Conservation (phyloP, 148 eudicot genomes). For the Amaranthus palmeri region DNA sequence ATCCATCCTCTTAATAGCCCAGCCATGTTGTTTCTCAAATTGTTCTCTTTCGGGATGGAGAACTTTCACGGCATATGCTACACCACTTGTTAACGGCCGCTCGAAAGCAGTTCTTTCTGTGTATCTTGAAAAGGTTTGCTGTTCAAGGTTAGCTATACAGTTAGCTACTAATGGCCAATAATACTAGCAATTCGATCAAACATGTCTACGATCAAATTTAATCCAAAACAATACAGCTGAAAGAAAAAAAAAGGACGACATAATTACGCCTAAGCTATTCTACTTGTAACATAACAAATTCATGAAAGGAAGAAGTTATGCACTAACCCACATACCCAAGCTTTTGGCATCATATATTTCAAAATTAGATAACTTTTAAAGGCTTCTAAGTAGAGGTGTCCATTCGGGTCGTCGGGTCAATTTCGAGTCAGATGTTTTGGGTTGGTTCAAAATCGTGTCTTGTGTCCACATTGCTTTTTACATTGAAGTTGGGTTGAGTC, state of each 20-base stretch:
- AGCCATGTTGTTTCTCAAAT: conserved; percentile 86
- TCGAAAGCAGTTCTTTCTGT: conserved; percentile 93
- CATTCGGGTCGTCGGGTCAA: too few species aligned
- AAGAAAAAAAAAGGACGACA: neutral
- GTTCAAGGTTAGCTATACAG: conserved; percentile 26
- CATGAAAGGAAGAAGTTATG: neutral
- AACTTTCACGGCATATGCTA: conserved; percentile 96
- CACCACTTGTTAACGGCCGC: conserved; percentile 95
- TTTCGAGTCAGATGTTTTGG: too few species aligned
- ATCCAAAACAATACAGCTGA: neutral
- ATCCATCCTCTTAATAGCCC: conserved; percentile 85
- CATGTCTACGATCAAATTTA: neutral
- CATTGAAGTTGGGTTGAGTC: too few species aligned
- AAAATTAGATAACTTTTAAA: neutral
- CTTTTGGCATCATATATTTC: neutral
- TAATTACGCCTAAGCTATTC: neutral
- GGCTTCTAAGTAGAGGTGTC: too few species aligned
- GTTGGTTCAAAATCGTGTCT: too few species aligned
- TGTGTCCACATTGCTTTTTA: too few species aligned
- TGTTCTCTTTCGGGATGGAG: conserved; percentile 83
- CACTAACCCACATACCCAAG: conserved; percentile 6
- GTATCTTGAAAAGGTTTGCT: conserved; percentile 79
- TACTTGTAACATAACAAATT: neutral
- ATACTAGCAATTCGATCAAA: conserved; percentile 3
- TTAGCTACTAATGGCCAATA: conserved; percentile 16